A percentile compares a stretch with the other conserved stretches of the same genome.
These are phyloP conservation scores for Drechslerella coelobrocha DNA, from an alignment of 2,329 filamentous ascomycete genomes.

Conservation along the genomic window DNA sequence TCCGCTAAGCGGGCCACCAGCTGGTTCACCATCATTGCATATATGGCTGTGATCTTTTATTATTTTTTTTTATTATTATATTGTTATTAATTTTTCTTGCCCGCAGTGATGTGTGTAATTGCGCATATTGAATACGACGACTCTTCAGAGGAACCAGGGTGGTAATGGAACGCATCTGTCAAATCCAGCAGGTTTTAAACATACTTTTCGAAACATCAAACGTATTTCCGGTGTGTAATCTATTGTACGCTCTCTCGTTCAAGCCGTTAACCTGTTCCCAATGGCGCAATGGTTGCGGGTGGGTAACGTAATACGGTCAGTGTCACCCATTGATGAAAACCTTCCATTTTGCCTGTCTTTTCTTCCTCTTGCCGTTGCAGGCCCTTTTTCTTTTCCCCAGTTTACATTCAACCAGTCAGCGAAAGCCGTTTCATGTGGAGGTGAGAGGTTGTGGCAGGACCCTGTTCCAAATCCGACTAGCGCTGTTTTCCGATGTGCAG, in stretches of 20 bases:
- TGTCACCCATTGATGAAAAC: conserved; percentile 19
- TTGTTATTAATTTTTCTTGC: background rate
- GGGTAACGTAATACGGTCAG: conserved; percentile 47
- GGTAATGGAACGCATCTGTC: conserved; percentile 30
- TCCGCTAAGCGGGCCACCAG: background rate
- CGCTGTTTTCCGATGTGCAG: conserved; percentile 25
- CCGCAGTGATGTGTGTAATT: background rate
- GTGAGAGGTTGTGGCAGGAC: conserved; percentile 30
- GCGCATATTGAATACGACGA: conserved; percentile 25
- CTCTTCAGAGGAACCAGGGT: conserved; percentile 1
- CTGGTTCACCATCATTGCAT: background rate
- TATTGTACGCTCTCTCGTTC: conserved; percentile 31
- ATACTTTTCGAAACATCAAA: conserved; percentile 9
- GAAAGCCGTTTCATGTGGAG: conserved; percentile 44
- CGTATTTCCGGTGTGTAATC: conserved; percentile 38
- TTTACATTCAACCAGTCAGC: conserved; percentile 21
- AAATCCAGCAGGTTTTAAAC: conserved; percentile 19
- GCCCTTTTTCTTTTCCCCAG: conserved; percentile 37
- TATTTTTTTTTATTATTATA: background rate
- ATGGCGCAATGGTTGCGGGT: conserved; percentile 50
- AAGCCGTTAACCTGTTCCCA: conserved; percentile 46
- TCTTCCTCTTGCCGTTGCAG: no score
- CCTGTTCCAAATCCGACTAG: conserved; percentile 30
- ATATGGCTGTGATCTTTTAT: conserved; percentile 16
- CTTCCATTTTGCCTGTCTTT: conserved; percentile 8